phyloP scores from a whole-genome alignment of 305 asterid genomes.

The Solanum hybrid region DNA sequence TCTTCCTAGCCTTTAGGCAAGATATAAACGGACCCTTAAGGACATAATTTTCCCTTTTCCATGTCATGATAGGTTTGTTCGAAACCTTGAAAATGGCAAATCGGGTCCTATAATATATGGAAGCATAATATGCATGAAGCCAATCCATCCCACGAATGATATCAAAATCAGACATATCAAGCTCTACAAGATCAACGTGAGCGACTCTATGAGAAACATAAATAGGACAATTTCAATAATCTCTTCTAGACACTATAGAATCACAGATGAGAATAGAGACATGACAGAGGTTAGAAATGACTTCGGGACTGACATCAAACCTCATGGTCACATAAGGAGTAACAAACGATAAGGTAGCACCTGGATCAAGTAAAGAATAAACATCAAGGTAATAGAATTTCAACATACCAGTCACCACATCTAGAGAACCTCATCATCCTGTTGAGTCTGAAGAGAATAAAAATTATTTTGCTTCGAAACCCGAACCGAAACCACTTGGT shows the following conservation, averaged over 20 bases:
- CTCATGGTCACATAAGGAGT: neutral
- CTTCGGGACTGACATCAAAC: neutral
- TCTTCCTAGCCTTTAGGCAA: neutral
- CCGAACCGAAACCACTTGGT: neutral
- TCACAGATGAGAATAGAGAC: no score
- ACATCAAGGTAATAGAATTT: neutral
- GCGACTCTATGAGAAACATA: neutral
- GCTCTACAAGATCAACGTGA: neutral
- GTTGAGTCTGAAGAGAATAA: neutral
- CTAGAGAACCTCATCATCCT: neutral
- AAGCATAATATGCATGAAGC: neutral
- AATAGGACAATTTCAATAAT: neutral
- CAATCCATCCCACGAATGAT: neutral
- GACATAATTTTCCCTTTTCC: neutral
- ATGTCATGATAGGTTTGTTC: neutral
- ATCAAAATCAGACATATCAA: no score
- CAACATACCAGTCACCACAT: neutral
- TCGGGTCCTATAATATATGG: neutral
- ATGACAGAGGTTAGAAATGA: neutral
- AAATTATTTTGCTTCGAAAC: neutral
- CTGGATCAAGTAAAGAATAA: neutral
- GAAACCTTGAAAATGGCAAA: neutral
- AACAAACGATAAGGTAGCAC: neutral
- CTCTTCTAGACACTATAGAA: neutral
- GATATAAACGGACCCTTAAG: neutral